These are phyloP conservation scores for Nakazawaea ambrosiae DNA, from an alignment of 805 yeast species.

Conservation along the genomic window DNA sequence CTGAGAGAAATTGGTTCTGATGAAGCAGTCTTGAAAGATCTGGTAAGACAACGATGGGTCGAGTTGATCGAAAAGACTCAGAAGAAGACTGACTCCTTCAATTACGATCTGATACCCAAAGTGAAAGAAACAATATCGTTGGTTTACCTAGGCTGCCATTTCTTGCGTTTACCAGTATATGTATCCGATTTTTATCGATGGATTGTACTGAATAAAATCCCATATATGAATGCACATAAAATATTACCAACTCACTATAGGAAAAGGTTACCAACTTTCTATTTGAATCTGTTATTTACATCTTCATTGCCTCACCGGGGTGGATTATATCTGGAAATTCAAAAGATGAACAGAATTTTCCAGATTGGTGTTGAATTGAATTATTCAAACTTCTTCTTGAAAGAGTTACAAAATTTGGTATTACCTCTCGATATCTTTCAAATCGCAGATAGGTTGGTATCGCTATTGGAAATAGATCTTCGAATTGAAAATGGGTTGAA, in stretches of 20 bases:
- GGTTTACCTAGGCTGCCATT: slow-evolving; percentile 44
- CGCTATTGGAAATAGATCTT: slow-evolving; percentile 4
- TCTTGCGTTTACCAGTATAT: slow-evolving; percentile 43
- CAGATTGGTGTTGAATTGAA: slow-evolving; percentile 14
- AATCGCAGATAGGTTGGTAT: slow-evolving; percentile 24
- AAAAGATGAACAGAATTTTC: background rate
- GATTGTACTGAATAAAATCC: slow-evolving; percentile 37
- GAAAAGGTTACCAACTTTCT: slow-evolving; percentile 30
- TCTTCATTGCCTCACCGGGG: slow-evolving; percentile 30
- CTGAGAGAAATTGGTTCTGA: background rate
- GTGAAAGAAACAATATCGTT: slow-evolving; percentile 25
- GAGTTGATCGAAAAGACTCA: background rate
- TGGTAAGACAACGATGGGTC: slow-evolving; percentile 2
- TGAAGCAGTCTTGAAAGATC: background rate
- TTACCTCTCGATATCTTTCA: slow-evolving; percentile 44
- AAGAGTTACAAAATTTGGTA: slow-evolving; percentile 32
- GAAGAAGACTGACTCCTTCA: background rate
- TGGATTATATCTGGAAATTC: slow-evolving; percentile 21
- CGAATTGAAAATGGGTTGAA: slow-evolving; percentile 3
- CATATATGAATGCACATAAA: slow-evolving; percentile 35
- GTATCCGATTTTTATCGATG: slow-evolving; percentile 38
- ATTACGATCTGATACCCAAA: background rate
- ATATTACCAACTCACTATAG: slow-evolving; percentile 31
- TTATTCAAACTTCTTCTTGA: slow-evolving; percentile 33
- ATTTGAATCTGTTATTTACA: slow-evolving; percentile 32